phyloP scores from a whole-genome alignment of 2,329 filamentous ascomycete species.

The Verticillium nonalfalfae region DNA sequence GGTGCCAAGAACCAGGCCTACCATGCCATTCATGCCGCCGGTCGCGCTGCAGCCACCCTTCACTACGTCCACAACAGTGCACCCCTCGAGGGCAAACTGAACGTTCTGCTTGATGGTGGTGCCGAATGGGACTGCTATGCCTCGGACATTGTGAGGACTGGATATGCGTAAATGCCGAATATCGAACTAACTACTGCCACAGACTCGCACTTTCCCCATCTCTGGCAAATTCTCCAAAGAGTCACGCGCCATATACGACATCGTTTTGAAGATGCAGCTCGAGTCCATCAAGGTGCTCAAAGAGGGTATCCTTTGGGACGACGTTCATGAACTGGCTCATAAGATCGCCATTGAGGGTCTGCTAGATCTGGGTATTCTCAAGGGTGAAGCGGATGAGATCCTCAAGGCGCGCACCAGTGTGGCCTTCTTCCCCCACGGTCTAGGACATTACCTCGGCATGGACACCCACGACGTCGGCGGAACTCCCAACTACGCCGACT shows the following conservation, averaged over 20 bases:
- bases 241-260: constrained; percentile 68
- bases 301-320: constrained; percentile 72
- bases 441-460: constrained; percentile 88
- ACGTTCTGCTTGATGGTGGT: constrained; percentile 80
- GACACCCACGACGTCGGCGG: constrained; percentile 87
- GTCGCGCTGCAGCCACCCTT: constrained; percentile 73
- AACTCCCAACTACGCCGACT: constrained; percentile 70
- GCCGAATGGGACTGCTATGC: constrained; percentile 70
- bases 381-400: constrained; percentile 62
- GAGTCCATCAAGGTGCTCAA: constrained; percentile 68
- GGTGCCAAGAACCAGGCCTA: constrained; percentile 83
- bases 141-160: constrained; percentile 45
- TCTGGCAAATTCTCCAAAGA: constrained; percentile 64
- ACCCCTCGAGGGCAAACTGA: constrained; percentile 62
- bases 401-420: constrained; percentile 73
- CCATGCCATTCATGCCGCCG: constrained; percentile 76
- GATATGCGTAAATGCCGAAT: constrained; percentile 12
- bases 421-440: constrained; percentile 86
- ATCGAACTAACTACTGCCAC: background rate
- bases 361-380: constrained; percentile 67
- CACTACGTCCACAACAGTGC: constrained; percentile 82
- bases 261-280: constrained; percentile 82
- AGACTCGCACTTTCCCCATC: constrained; percentile 86
- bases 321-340: constrained; percentile 75
- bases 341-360: constrained; percentile 76